A percentile compares a stretch with the other conserved stretches of the same genome.
phyloP scores from a whole-genome alignment of 495 filamentous ascomycete species.

The Cetradonia linearis region DNA sequence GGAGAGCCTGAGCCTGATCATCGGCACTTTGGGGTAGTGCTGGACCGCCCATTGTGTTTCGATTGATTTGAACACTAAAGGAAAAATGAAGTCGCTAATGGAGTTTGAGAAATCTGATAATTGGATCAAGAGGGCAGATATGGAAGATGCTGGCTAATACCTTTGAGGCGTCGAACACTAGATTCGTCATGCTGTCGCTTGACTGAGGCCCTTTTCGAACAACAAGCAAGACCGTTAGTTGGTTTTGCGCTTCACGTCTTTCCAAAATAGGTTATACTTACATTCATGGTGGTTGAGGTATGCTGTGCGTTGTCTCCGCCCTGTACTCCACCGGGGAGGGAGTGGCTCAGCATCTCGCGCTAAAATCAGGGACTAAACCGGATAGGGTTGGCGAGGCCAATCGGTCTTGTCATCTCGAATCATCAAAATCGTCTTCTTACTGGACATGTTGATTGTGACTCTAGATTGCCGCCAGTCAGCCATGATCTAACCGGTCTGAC shows the following conservation, averaged over 20 bases:
- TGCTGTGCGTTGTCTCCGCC: neutral
- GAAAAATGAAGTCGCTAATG: neutral
- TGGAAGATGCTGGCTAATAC: neutral
- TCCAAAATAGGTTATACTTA: neutral
- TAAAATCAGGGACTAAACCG: no score
- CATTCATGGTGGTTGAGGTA: neutral
- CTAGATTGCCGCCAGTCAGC: no score
- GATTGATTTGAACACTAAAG: neutral
- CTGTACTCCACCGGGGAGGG: no score
- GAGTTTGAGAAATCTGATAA: neutral
- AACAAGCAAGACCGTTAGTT: neutral
- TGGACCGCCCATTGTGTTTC: neutral
- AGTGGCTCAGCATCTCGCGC: no score
- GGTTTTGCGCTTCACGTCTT: no score
- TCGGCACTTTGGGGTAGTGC: conserved; percentile 11
- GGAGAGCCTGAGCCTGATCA: conserved; percentile 16
- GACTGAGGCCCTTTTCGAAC: neutral
- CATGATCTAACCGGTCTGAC: no score
- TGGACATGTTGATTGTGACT: no score
- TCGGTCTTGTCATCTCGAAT: no score
- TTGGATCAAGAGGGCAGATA: neutral
- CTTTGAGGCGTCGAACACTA: neutral
- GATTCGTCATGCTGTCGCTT: neutral
- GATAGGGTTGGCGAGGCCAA: no score
- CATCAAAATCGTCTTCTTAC: no score